Evolutionary conservation across 148 eudicot genomes (phyloP), one percentile per base, ranked within the genome.

Genomic region (Chenopodium formosanum): DNA sequence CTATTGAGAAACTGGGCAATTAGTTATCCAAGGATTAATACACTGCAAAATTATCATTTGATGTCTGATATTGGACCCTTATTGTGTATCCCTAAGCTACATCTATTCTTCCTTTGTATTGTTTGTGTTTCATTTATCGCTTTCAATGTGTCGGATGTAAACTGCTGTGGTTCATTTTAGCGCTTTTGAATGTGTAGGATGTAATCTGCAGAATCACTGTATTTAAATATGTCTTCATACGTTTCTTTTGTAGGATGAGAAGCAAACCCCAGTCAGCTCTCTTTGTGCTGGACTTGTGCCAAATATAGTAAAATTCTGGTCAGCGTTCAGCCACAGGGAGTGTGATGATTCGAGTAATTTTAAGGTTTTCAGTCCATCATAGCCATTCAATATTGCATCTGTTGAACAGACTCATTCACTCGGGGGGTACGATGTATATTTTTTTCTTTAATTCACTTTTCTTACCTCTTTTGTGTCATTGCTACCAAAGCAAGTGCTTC

Each of bases 401-500:
- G 70, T 75, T 74, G 72, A 47, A 50, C 40, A 74, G 77, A 76
- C 86, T 75, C 65, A 76, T 68, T 82, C 77, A 60, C 34, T 62
- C 19, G 65, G 82, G 79, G 79, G 87, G 63, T 81, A 65, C 74
- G 56, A 69, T 85, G 85, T 83, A 76, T 74, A 79, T 82, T 79
- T 65, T 60, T 75, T 73, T 74, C 12, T 22, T 66, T 16, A 14
- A 17, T 56, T 56, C 22, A 17, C 71, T 52, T 75, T 73, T 44
- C 63, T 50, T 77, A 32, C 72, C 56, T 66, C 19, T 47, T 83
- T 25, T 67, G 70, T 76, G 72, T 77, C 80, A 81, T 79, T 79
- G 82, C 76, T 87, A 84, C 86, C 78, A 46, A 77, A 83, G 52
- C 67, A 72, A 81, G 53, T 81, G 84, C 86, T 81, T 74, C 88